Evolutionary conservation across 2,329 filamentous ascomycete genomes (phyloP).

Genomic region (Apiospora aurea): DNA sequence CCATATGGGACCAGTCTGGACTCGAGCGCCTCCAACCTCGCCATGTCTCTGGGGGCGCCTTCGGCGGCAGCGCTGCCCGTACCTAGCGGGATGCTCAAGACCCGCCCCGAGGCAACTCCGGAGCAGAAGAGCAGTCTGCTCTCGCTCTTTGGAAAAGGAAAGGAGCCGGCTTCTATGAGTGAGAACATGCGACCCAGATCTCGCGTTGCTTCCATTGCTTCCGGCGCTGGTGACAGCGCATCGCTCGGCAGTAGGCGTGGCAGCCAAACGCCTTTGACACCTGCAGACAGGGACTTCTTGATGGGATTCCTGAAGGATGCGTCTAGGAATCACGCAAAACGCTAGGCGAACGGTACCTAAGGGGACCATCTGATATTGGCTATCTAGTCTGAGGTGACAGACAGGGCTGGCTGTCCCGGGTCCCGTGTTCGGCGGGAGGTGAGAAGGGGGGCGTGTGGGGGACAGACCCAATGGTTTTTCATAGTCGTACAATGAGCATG

Average conservation of each 20-base stretch:
- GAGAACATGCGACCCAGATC: constrained; percentile 40
- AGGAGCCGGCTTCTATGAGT: constrained; percentile 38
- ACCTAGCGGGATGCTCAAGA: constrained; percentile 38
- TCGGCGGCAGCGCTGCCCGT: constrained; percentile 39
- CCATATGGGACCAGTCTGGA: constrained; percentile 27
- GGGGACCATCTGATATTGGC: background rate
- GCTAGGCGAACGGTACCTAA: background rate
- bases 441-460: background rate
- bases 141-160: constrained; percentile 67
- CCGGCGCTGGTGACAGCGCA: constrained; percentile 46
- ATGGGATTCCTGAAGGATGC: constrained; percentile 74
- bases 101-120: constrained; percentile 45
- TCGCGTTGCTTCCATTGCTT: constrained; percentile 53
- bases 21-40: constrained; percentile 34
- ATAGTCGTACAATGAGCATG: constrained; percentile 17
- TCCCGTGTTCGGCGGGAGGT: background rate
- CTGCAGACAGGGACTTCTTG: constrained; percentile 78
- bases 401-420: background rate
- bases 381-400: background rate
- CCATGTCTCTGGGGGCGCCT: constrained; percentile 38
- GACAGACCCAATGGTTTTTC: background rate
- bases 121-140: constrained; percentile 59
- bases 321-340: constrained; percentile 4
- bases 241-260: constrained; percentile 45
- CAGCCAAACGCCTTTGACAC: constrained; percentile 65